A percentile compares a stretch with the other conserved stretches of the same genome.
Evolutionary conservation across 2,329 filamentous ascomycete species (phyloP).

Genomic region (Pseudocercospora musae): DNA sequence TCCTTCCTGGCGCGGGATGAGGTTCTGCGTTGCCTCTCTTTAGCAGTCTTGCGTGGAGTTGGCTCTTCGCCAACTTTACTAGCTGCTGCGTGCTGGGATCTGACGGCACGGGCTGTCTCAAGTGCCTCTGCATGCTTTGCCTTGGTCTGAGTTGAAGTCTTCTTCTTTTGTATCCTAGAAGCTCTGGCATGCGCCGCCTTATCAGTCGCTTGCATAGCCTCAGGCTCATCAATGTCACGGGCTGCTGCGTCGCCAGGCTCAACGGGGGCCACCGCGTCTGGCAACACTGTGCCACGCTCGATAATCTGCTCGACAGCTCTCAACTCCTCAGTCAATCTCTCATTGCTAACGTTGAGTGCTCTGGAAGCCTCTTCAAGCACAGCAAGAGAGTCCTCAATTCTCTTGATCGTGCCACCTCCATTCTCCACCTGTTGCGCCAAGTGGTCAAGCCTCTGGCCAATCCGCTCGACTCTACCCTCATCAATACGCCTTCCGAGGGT

Average conservation of each 20-base stretch:
- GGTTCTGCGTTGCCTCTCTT: not conserved
- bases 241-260: not conserved
- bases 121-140: not conserved
- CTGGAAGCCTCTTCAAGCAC: conserved; percentile 21
- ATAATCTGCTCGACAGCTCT: not conserved
- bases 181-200: not conserved
- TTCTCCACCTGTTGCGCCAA: conserved; percentile 16
- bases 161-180: not conserved
- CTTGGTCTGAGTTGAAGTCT: not conserved
- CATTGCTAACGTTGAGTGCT: conserved; percentile 21
- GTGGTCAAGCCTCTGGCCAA: conserved; percentile 15
- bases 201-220: not conserved
- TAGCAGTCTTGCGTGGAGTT: not conserved
- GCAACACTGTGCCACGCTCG: not conserved
- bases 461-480: conserved; percentile 13
- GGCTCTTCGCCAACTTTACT: not conserved
- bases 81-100: conserved; percentile 7
- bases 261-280: not conserved
- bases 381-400: conserved; percentile 15
- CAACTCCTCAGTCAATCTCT: conserved; percentile 17
- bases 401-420: conserved; percentile 13
- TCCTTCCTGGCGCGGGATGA: not conserved
- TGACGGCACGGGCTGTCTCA: not conserved
- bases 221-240: not conserved
- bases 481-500: conserved; percentile 18